Conservation (phyloP, 2,329 filamentous ascomycete species). For the Tolypocladium nubicola region DNA sequence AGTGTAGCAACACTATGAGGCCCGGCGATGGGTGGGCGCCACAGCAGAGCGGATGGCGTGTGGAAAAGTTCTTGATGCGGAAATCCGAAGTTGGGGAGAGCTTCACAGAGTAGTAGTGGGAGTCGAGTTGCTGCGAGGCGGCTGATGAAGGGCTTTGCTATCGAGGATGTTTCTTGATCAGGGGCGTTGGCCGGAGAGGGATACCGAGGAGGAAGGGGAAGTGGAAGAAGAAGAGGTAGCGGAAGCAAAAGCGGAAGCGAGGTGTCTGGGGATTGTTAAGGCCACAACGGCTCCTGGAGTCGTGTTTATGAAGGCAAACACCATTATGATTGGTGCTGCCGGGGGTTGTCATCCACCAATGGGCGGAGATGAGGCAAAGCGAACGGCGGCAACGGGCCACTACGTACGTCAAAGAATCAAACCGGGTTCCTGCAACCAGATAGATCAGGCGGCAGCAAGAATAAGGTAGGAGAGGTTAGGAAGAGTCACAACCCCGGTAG, state of each 20-base stretch:
- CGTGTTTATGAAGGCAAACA: conserved; percentile 17
- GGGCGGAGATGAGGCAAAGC: conserved; percentile 22
- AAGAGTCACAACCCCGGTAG: not conserved
- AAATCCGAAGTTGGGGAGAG: not conserved
- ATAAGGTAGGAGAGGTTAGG: conserved; percentile 1
- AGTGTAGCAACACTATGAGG: not conserved
- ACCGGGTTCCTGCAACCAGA: conserved; percentile 2
- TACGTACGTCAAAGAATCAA: conserved; percentile 9
- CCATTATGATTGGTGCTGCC: conserved; percentile 23
- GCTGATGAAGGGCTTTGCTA: not conserved
- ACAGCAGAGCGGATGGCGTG: not conserved
- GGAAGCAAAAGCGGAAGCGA: conserved; percentile 4
- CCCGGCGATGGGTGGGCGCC: not conserved
- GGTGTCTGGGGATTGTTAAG: conserved; percentile 18
- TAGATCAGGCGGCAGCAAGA: not conserved
- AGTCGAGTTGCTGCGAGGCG: not conserved
- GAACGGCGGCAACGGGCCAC: conserved; percentile 19
- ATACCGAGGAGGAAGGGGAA: conserved; percentile 1
- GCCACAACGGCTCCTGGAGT: conserved; percentile 11
- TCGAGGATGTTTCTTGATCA: not conserved
- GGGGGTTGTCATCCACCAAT: conserved; percentile 21
- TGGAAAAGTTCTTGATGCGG: not conserved
- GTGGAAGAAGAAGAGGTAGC: conserved; percentile 3
- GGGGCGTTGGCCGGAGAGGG: not conserved
- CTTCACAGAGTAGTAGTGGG: not conserved